Percentiles rank a stretch among this genome's conserved stretches.
These are phyloP conservation scores for Pichia sp. DNA, from an alignment of 1,139 yeast genomes.

Conservation along the genomic window DNA sequence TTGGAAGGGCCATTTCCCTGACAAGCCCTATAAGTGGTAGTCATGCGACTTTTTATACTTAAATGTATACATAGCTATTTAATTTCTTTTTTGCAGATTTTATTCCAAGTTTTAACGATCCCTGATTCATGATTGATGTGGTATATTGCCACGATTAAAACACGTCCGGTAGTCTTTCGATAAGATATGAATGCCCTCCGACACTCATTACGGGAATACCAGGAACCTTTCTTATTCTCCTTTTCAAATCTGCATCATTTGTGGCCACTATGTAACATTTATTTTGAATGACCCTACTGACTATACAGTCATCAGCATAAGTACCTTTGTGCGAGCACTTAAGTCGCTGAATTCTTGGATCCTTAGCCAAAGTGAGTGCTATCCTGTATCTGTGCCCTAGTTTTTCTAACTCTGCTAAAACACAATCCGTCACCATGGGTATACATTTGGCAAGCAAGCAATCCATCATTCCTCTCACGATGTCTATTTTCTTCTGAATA, in stretches of 20 bases:
- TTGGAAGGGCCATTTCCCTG: too few relatives aligned
- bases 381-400: slow-evolving; percentile 91
- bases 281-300: slow-evolving; percentile 88
- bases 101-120: neutral
- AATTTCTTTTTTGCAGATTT: neutral
- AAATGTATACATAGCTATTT: neutral
- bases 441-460: slow-evolving; percentile 90
- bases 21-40: too few relatives aligned
- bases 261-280: slow-evolving; percentile 97
- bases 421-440: slow-evolving; percentile 95
- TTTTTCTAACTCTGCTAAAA: slow-evolving; percentile 94
- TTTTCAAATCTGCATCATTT: slow-evolving; percentile 95
- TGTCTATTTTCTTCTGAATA: slow-evolving; percentile 89
- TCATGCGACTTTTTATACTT: neutral
- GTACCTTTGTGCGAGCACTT: slow-evolving; percentile 93
- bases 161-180: slow-evolving; percentile 92
- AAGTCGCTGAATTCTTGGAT: slow-evolving; percentile 82
- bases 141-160: slow-evolving; percentile 42
- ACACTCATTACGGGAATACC: slow-evolving; percentile 97
- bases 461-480: slow-evolving; percentile 95
- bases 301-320: slow-evolving; percentile 96
- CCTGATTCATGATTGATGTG: neutral
- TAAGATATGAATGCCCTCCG: slow-evolving; percentile 86
- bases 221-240: slow-evolving; percentile 91
- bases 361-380: slow-evolving; percentile 87